Percentiles rank a stretch among this genome's conserved stretches.
Evolutionary conservation across 768 basidiomycete genomes (phyloP).

Genomic region (Leccinum subgranulosum): DNA sequence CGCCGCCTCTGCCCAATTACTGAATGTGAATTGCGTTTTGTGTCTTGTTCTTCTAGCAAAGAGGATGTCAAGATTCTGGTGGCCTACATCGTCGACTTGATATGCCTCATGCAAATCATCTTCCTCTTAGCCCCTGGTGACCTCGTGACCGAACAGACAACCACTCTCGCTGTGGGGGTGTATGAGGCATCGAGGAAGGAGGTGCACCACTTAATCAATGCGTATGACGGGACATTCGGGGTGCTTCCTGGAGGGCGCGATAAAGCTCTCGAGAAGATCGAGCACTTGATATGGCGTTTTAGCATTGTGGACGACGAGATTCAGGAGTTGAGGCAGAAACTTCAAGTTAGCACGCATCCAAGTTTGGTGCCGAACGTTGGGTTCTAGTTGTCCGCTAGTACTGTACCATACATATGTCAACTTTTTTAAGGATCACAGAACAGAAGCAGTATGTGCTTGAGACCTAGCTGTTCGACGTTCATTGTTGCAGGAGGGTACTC

Average conservation of each 20-base stretch:
- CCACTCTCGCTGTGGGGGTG: neutral
- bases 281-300: conserved; percentile 10
- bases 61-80: conserved; percentile 10
- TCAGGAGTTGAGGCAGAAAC: neutral
- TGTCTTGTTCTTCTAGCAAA: neutral
- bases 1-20: too few relatives aligned
- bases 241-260: conserved; percentile 7
- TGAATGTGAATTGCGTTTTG: neutral
- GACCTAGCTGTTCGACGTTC: too few relatives aligned
- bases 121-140: conserved; percentile 3
- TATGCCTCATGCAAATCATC: conserved; percentile 15
- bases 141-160: neutral
- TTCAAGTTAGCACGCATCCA: too few relatives aligned
- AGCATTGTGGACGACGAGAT: conserved; percentile 10
- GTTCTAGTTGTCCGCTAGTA: neutral
- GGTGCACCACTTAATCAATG: conserved; percentile 1
- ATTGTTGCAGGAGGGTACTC: too few relatives aligned
- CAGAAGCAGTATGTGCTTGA: too few relatives aligned
- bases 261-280: conserved; percentile 8
- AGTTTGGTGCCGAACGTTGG: too few relatives aligned
- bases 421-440: too few relatives aligned
- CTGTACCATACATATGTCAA: too few relatives aligned
- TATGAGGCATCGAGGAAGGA: conserved; percentile 1
- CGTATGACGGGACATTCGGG: neutral
- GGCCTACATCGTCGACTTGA: conserved; percentile 11